A percentile compares a stretch with the other conserved stretches of the same genome.
These are phyloP conservation scores for Lentinus brumalis DNA, from an alignment of 768 basidiomycete species.

Conservation along the genomic window DNA sequence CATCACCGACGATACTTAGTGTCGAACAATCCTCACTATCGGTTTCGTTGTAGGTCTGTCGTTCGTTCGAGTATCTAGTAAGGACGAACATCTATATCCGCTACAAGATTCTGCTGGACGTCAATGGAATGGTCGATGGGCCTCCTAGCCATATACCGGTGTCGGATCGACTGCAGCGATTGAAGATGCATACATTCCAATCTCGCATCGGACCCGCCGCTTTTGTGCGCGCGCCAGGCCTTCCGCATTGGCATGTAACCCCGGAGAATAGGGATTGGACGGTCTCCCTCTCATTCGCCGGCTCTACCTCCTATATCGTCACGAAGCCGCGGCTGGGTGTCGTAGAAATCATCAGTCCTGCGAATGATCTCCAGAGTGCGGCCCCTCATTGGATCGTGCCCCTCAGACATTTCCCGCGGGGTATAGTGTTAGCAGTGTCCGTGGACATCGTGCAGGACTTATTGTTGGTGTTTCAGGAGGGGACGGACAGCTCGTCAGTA, in stretches of 20 bases:
- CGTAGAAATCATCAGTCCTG: too few relatives aligned
- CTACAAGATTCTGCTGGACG: neutral
- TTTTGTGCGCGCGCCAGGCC: too few relatives aligned
- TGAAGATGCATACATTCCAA: neutral
- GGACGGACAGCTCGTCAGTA: neutral
- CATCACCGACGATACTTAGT: too few relatives aligned
- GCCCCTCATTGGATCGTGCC: neutral
- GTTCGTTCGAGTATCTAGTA: neutral
- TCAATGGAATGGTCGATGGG: neutral
- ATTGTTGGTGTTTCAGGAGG: neutral
- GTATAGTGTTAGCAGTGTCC: neutral
- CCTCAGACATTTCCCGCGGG: neutral
- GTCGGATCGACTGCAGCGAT: neutral
- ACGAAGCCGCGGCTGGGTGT: too few relatives aligned
- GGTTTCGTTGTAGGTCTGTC: neutral
- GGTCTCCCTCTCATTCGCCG: too few relatives aligned
- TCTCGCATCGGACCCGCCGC: too few relatives aligned
- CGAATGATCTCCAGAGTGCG: too few relatives aligned
- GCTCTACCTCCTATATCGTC: too few relatives aligned
- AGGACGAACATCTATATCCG: neutral
- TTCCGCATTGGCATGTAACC: too few relatives aligned
- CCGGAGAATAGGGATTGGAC: too few relatives aligned
- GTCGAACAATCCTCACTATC: too few relatives aligned
- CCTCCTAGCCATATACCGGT: neutral
- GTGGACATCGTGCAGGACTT: neutral